These are phyloP conservation scores for Naganishia antarctica DNA, from an alignment of 768 basidiomycete genomes.

Conservation along the genomic window DNA sequence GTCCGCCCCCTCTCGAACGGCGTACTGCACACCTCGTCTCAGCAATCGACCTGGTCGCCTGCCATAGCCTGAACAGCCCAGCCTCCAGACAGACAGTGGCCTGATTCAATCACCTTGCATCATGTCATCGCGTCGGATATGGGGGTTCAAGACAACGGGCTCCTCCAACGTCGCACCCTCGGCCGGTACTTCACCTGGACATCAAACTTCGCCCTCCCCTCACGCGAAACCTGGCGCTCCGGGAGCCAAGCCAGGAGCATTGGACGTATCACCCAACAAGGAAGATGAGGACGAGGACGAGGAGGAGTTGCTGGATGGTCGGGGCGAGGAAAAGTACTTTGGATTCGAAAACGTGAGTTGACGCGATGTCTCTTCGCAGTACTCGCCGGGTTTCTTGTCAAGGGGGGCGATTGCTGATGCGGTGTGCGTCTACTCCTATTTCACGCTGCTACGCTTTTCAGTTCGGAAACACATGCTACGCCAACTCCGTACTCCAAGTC, in stretches of 20 bases:
- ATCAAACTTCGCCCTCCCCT: neutral
- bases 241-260: neutral
- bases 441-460: too few relatives aligned
- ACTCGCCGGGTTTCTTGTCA: too few relatives aligned
- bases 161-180: neutral
- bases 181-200: neutral
- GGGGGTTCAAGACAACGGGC: conserved; percentile 20
- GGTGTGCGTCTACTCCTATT: neutral
- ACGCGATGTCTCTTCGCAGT: neutral
- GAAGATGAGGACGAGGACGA: conserved; percentile 33
- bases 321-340: conserved; percentile 51
- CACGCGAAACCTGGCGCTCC: neutral
- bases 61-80: too few relatives aligned
- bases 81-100: neutral
- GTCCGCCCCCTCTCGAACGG: too few relatives aligned
- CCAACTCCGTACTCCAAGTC: conserved; percentile 96
- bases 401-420: neutral
- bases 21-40: too few relatives aligned
- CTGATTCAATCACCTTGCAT: neutral
- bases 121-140: conserved; percentile 20
- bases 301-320: conserved; percentile 42
- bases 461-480: conserved; percentile 97
- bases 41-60: too few relatives aligned
- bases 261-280: conserved; percentile 8
- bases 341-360: conserved; percentile 90